Percentiles rank a stretch among this genome's conserved stretches.
Evolutionary conservation across 176 grass and related monocot genomes (phyloP).

Genomic region (Bromus sterilis): DNA sequence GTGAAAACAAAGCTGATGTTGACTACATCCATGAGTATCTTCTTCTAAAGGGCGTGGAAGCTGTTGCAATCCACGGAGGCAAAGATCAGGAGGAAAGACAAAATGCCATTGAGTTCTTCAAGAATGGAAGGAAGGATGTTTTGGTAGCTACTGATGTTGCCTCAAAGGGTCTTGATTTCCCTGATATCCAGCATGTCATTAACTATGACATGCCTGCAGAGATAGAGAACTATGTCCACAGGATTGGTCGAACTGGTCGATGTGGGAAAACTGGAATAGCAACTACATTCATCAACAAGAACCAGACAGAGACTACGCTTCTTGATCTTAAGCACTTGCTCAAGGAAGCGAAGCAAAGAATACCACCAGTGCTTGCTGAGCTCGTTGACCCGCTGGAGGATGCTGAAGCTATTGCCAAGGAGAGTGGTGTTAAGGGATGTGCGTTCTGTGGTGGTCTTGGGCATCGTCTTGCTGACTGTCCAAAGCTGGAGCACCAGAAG

Average conservation of each 20-base stretch:
- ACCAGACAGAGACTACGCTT: conserved; percentile 88
- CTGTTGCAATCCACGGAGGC: conserved; percentile 85
- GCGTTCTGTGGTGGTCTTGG: conserved; percentile 95
- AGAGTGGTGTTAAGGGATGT: conserved; percentile 89
- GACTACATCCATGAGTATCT: conserved; percentile 98
- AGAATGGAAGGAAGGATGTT: conserved; percentile 75
- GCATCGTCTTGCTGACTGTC: conserved; percentile 85
- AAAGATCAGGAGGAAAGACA: conserved; percentile 98
- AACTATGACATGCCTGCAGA: conserved; percentile 97
- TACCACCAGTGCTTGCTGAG: conserved; percentile 86
- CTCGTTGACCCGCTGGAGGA: conserved; percentile 84
- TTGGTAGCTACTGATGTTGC: conserved; percentile 96
- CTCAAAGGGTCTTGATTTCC: conserved; percentile 95
- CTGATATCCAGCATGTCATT: conserved; percentile 97
- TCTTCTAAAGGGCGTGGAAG: conserved; percentile 93
- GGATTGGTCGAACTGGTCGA: conserved; percentile 90
- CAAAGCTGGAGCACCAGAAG: conserved; percentile 93
- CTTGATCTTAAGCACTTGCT: conserved; percentile 90
- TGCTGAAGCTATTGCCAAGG: conserved; percentile 62
- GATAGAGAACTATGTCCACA: conserved; percentile 93
- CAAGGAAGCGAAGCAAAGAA: conserved; percentile 95
- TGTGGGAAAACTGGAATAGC: conserved; percentile 96
- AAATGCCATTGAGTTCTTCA: conserved; percentile 77
- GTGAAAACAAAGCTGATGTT: conserved; percentile 96
- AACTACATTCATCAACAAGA: conserved; percentile 99